Conservation (phyloP, 768 basidiomycete species). For the Cystoderma amianthinum region DNA sequence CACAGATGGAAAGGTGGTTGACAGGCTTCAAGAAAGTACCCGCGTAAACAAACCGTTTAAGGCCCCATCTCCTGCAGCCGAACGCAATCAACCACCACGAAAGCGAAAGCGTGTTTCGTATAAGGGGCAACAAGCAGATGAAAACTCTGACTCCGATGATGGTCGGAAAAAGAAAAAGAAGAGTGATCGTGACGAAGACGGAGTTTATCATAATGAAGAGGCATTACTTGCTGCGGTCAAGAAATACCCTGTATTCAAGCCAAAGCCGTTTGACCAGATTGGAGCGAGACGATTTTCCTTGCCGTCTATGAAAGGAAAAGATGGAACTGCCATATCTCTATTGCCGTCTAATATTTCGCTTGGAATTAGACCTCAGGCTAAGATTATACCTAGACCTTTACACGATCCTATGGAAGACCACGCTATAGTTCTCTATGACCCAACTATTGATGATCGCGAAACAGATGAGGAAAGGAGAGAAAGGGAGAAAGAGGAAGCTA, state of each 20-base stretch:
- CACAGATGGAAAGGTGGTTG: slow-evolving; percentile 58
- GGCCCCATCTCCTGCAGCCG: slow-evolving; percentile 47
- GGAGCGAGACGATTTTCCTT: slow-evolving; percentile 66
- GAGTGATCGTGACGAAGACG: slow-evolving; percentile 32
- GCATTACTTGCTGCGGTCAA: slow-evolving; percentile 56
- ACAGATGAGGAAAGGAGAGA: slow-evolving; percentile 81
- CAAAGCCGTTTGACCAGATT: slow-evolving; percentile 66
- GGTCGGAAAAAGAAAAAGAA: slow-evolving; percentile 66
- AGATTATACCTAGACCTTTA: slow-evolving; percentile 83
- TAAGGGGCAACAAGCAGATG: slow-evolving; percentile 57
- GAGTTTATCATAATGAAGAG: slow-evolving; percentile 52
- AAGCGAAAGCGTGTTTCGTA: slow-evolving; percentile 90
- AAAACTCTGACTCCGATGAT: slow-evolving; percentile 47
- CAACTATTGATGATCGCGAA: slow-evolving; percentile 89
- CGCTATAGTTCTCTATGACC: slow-evolving; percentile 95
- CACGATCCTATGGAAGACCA: slow-evolving; percentile 98
- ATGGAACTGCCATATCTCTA: slow-evolving; percentile 53
- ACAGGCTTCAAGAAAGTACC: slow-evolving; percentile 63
- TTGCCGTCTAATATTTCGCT: slow-evolving; percentile 65
- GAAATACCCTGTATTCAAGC: slow-evolving; percentile 74
- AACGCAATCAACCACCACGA: slow-evolving; percentile 58
- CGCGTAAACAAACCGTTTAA: slow-evolving; percentile 81
- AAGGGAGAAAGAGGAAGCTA: slow-evolving; percentile 67
- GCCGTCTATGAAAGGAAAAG: slow-evolving; percentile 70
- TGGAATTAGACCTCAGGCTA: slow-evolving; percentile 77